These are phyloP conservation scores for Aspergillus felis DNA, from an alignment of 2,329 filamentous ascomycete species.

Conservation along the genomic window DNA sequence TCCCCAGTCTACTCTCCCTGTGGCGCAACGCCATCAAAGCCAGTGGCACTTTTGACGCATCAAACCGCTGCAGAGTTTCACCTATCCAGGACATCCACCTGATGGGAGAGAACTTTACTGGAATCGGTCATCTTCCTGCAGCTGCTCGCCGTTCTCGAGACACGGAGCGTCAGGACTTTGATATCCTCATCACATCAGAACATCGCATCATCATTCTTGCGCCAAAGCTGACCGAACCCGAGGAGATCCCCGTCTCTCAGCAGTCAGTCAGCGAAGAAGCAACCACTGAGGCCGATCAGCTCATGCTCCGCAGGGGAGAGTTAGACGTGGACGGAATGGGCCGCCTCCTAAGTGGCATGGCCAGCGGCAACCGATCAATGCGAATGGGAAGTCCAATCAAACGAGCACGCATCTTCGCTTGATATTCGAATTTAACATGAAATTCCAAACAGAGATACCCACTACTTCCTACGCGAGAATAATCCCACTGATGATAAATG, in stretches of 20 bases:
- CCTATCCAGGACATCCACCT: constrained; percentile 37
- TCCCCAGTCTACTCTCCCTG: constrained; percentile 42
- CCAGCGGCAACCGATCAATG: constrained; percentile 24
- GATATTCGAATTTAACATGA: constrained; percentile 6
- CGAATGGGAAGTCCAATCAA: constrained; percentile 36
- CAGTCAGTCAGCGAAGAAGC: constrained; percentile 14
- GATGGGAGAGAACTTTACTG: constrained; percentile 39
- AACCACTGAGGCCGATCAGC: constrained; percentile 34
- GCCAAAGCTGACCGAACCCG: constrained; percentile 25
- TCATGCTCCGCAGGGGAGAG: constrained; percentile 40
- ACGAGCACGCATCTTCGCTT: constrained; percentile 34
- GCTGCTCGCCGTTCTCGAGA: constrained; percentile 20
- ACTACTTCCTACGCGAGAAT: constrained; percentile 10
- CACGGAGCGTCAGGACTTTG: constrained; percentile 24
- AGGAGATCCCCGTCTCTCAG: constrained; percentile 10
- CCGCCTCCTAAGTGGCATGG: constrained; percentile 43
- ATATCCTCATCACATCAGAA: constrained; percentile 40
- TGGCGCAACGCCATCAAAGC: constrained; percentile 41
- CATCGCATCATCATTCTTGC: constrained; percentile 38
- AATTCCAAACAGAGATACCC: constrained; percentile 27
- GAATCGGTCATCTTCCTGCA: constrained; percentile 34
- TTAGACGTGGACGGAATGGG: constrained; percentile 48
- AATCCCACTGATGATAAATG: constrained; percentile 2
- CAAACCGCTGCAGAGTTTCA: constrained; percentile 36
- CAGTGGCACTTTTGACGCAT: constrained; percentile 38